Evolutionary conservation across 148 eudicot genomes (phyloP).

Genomic region (Rhododendron simsii): DNA sequence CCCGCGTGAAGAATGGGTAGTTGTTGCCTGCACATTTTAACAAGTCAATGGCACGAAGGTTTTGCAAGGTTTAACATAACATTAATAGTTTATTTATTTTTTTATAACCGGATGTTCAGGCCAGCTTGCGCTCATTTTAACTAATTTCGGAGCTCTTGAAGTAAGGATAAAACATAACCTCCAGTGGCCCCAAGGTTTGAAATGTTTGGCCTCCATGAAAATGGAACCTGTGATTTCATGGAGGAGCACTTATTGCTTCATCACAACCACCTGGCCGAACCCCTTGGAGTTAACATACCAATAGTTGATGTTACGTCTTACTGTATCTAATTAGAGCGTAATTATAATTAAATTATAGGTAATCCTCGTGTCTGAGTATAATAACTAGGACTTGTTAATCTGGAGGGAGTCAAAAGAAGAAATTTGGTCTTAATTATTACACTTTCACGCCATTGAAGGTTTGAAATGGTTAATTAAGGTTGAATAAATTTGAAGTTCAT

Average conservation of each 20-base stretch:
- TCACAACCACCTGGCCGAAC: too few relatives aligned
- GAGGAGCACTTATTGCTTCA: too few relatives aligned
- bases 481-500: too few relatives aligned
- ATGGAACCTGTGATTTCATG: rapidly evolving
- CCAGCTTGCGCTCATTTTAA: too few relatives aligned
- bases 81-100: too few relatives aligned
- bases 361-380: not conserved
- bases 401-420: too few relatives aligned
- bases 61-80: not conserved
- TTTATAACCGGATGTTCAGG: too few relatives aligned
- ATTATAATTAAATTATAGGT: not conserved
- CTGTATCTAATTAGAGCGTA: not conserved
- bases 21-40: constrained; percentile 15
- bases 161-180: rapidly evolving
- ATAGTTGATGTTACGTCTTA: not conserved
- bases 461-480: too few relatives aligned
- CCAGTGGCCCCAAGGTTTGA: too few relatives aligned
- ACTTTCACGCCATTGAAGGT: too few relatives aligned
- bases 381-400: not conserved
- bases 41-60: not conserved
- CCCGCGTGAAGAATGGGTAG: constrained; percentile 6
- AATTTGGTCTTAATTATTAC: too few relatives aligned
- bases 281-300: not conserved
- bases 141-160: rapidly evolving
- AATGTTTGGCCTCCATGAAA: too few relatives aligned